Percentiles rank a stretch among this genome's conserved stretches.
Conservation (phyloP, 495 filamentous ascomycete species). For the Penicillium coprophilum region DNA sequence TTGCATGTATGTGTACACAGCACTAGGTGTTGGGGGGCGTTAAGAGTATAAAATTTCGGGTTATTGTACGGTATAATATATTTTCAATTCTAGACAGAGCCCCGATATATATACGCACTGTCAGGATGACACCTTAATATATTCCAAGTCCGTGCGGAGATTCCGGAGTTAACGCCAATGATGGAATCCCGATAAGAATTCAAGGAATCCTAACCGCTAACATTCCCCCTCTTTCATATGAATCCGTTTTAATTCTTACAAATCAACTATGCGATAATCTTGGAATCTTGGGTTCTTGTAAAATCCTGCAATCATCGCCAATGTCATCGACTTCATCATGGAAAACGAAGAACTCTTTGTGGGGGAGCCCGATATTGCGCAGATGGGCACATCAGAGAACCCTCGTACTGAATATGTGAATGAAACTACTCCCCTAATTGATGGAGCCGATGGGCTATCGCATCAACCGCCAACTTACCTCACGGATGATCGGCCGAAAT, state of each 20-base stretch:
- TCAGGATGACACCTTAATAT: not conserved
- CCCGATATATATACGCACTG: not conserved
- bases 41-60: constrained; percentile 1
- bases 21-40: constrained; percentile 6
- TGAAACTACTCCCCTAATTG: constrained; percentile 10
- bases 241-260: constrained; percentile 4
- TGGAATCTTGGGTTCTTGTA: not conserved
- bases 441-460: not conserved
- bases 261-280: constrained; percentile 1
- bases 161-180: not conserved
- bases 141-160: not conserved
- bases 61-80: constrained; percentile 3
- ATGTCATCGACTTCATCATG: constrained; percentile 14
- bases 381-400: constrained; percentile 10
- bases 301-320: not conserved
- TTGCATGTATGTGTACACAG: constrained; percentile 3
- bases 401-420: constrained; percentile 7
- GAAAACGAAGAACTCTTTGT: constrained; percentile 32
- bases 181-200: not conserved
- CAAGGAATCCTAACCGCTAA: not conserved
- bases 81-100: not conserved
- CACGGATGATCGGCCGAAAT: constrained; percentile 17
- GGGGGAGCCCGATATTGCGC: constrained; percentile 21
- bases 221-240: constrained; percentile 1
- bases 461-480: not conserved